A percentile compares a stretch with the other conserved stretches of the same genome.
These are phyloP conservation scores for Primulina huaijiensis DNA, from an alignment of 257 asterid species.

Conservation along the genomic window DNA sequence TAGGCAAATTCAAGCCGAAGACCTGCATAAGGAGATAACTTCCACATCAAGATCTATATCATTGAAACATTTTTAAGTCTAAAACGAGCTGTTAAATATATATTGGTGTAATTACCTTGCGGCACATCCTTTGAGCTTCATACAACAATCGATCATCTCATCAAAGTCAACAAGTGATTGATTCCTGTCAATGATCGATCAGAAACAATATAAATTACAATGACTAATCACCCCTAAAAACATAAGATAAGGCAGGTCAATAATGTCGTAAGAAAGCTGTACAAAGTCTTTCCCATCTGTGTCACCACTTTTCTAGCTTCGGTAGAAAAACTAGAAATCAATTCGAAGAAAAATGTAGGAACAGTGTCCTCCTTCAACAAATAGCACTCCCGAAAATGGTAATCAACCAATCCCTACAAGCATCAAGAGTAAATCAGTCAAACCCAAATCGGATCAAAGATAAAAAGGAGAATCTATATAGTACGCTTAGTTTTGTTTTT, in stretches of 20 bases:
- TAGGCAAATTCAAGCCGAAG: slow-evolving; percentile 1
- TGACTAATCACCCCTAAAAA: background rate
- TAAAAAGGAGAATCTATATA: too few species aligned
- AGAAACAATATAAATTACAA: background rate
- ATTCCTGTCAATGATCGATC: background rate
- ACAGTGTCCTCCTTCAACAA: background rate
- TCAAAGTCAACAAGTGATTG: background rate
- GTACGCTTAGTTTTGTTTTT: too few species aligned
- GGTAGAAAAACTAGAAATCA: background rate
- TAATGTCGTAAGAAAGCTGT: background rate
- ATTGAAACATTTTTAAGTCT: background rate
- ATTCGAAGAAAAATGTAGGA: background rate
- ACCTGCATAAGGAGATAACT: background rate
- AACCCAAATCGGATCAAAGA: too few species aligned
- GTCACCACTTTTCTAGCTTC: background rate
- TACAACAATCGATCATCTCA: slow-evolving; percentile 2
- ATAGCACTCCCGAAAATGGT: background rate
- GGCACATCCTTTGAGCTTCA: slow-evolving; percentile 19
- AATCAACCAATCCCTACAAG: background rate
- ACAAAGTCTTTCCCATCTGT: background rate
- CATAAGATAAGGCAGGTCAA: background rate
- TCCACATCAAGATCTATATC: background rate
- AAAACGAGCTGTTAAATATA: background rate
- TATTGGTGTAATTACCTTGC: slow-evolving; percentile 5
- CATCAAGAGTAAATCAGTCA: background rate